These are phyloP conservation scores for Suillus sp. DNA, from an alignment of 768 basidiomycete genomes.

Conservation along the genomic window DNA sequence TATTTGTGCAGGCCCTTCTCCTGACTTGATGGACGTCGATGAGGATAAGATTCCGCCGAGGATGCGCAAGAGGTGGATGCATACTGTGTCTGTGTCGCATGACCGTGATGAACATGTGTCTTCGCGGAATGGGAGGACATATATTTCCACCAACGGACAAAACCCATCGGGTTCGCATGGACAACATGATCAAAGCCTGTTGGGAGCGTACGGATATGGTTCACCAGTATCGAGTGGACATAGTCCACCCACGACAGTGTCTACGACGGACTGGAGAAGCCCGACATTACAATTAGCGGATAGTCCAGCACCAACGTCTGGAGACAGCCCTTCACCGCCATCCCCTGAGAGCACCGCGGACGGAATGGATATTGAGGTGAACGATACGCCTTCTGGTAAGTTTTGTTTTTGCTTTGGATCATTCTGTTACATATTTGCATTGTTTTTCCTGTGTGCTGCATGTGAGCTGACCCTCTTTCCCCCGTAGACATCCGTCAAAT, in stretches of 20 bases:
- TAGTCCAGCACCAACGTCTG: constrained; percentile 8
- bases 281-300: constrained; percentile 19
- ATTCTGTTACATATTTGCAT: neutral
- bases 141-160: neutral
- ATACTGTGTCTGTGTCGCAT: constrained; percentile 10
- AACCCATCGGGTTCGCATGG: neutral
- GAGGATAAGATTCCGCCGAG: constrained; percentile 57
- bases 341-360: constrained; percentile 11
- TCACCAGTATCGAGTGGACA: neutral
- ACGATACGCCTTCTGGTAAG: constrained; percentile 27
- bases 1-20: constrained; percentile 9
- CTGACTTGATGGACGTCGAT: constrained; percentile 20
- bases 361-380: constrained; percentile 25
- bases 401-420: neutral
- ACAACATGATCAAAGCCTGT: neutral
- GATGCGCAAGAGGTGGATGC: constrained; percentile 55
- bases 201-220: neutral
- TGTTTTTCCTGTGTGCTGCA: neutral
- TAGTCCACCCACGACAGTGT: constrained; percentile 15
- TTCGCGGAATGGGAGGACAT: neutral
- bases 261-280: constrained; percentile 28
- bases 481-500: constrained; percentile 41
- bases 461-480: neutral
- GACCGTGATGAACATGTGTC: neutral
- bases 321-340: constrained; percentile 5